A percentile compares a stretch with the other conserved stretches of the same genome.
Conservation (phyloP, 495 filamentous ascomycete species). For the Aspergillus taichungensis region DNA sequence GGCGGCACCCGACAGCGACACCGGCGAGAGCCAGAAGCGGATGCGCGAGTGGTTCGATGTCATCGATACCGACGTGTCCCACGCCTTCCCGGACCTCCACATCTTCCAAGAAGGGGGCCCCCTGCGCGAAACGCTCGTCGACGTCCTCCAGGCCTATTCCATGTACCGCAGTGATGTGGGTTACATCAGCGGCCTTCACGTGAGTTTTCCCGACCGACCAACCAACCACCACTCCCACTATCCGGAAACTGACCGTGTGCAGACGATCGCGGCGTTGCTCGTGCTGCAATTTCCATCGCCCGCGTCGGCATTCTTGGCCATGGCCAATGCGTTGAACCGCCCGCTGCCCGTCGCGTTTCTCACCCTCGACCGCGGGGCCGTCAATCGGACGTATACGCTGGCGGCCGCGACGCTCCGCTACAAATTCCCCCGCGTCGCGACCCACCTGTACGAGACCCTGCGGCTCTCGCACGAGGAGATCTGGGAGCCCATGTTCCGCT, state of each 20-base stretch:
- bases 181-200: conserved; percentile 76
- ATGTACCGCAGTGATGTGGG: conserved; percentile 95
- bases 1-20: conserved; percentile 32
- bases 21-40: conserved; percentile 38
- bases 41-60: conserved; percentile 55
- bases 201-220: conserved; percentile 1
- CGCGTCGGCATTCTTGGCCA: conserved; percentile 64
- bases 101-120: conserved; percentile 76
- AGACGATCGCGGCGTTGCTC: conserved; percentile 80
- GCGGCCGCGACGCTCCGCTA: conserved; percentile 60
- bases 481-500: conserved; percentile 51
- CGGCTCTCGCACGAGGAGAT: conserved; percentile 38
- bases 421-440: conserved; percentile 62
- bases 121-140: conserved; percentile 62
- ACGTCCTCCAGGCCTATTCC: conserved; percentile 80
- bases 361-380: conserved; percentile 63
- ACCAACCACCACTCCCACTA: conserved; percentile 7
- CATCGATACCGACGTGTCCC: conserved; percentile 60
- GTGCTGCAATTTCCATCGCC: conserved; percentile 72
- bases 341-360: conserved; percentile 83
- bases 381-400: conserved; percentile 60
- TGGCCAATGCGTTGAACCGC: conserved; percentile 85
- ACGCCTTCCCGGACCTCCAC: conserved; percentile 70
- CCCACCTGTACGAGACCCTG: conserved; percentile 52
- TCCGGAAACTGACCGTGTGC: conserved; percentile 4